These are phyloP conservation scores for Vitis hybrid DNA, from an alignment of 177 flowering plant species.

Conservation along the genomic window DNA sequence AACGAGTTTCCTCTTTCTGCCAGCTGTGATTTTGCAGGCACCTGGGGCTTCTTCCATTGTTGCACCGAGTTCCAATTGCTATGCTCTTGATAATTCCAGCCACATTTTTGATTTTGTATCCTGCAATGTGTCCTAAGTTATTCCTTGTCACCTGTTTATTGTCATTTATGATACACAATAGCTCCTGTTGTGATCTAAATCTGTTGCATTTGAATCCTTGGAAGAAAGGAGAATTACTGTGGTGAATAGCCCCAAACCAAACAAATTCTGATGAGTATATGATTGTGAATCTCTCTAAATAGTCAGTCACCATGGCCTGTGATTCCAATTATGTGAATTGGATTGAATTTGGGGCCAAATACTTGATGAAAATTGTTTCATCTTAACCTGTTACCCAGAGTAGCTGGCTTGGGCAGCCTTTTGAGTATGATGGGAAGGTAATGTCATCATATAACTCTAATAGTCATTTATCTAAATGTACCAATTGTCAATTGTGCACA, in stretches of 20 bases:
- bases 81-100: constrained; percentile 77
- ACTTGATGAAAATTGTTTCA: constrained; percentile 21
- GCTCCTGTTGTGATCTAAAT: not conserved
- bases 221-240: not conserved
- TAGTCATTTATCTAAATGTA: not conserved
- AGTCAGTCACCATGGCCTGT: not conserved
- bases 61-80: constrained; percentile 74
- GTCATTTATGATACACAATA: too few relatives aligned
- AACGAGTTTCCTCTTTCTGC: constrained; percentile 3
- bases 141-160: too few relatives aligned
- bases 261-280: too few relatives aligned
- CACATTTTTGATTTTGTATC: constrained; percentile 90
- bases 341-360: not conserved
- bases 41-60: constrained; percentile 40
- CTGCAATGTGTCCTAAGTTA: constrained; percentile 18
- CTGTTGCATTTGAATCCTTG: not conserved
- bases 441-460: constrained; percentile 3
- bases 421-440: constrained; percentile 72
- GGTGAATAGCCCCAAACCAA: too few relatives aligned
- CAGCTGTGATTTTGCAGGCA: constrained; percentile 41
- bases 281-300: not conserved
- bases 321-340: not conserved
- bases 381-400: constrained; percentile 57
- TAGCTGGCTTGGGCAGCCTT: constrained; percentile 69
- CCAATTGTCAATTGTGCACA: not conserved